A percentile compares a stretch with the other conserved stretches of the same genome.
These are phyloP conservation scores for Neolentinus lepideus DNA, from an alignment of 1,284 basidiomycete species.

Conservation along the genomic window DNA sequence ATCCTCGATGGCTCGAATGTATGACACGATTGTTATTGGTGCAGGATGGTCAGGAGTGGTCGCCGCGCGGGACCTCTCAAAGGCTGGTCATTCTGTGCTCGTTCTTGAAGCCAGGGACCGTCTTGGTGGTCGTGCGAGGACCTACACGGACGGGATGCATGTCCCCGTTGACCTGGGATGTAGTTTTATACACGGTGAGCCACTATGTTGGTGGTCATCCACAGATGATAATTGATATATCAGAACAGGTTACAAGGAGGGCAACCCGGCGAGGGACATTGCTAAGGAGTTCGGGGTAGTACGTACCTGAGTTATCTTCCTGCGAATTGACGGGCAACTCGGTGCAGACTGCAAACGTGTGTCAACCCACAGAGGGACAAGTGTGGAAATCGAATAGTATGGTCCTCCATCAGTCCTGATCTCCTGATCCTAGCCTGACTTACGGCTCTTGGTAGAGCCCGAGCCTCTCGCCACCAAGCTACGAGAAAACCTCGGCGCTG, in stretches of 20 bases:
- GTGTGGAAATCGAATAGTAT: neutral
- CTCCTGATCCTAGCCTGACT: neutral
- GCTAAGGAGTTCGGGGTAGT: slow-evolving; percentile 28
- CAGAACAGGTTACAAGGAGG: slow-evolving; percentile 20
- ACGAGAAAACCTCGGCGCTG: neutral
- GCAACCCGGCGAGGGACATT: slow-evolving; percentile 30
- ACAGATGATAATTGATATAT: neutral
- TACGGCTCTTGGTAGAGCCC: neutral
- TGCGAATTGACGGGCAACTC: neutral
- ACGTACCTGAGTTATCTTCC: neutral
- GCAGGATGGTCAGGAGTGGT: slow-evolving; percentile 37
- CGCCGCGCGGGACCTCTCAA: slow-evolving; percentile 30
- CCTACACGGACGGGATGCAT: slow-evolving; percentile 21
- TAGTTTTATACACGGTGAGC: slow-evolving; percentile 36
- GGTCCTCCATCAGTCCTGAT: neutral
- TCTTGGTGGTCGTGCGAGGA: slow-evolving; percentile 35
- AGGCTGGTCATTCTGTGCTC: slow-evolving; percentile 28
- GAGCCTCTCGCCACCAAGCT: neutral
- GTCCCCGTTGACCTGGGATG: slow-evolving; percentile 33
- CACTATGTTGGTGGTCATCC: neutral
- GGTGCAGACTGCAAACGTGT: neutral
- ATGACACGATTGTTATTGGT: slow-evolving; percentile 21
- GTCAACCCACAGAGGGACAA: neutral
- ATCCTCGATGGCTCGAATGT: neutral
- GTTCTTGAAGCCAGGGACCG: slow-evolving; percentile 37